These are phyloP conservation scores for Arctostaphylos glauca DNA, from an alignment of 148 eudicot genomes.

Conservation along the genomic window DNA sequence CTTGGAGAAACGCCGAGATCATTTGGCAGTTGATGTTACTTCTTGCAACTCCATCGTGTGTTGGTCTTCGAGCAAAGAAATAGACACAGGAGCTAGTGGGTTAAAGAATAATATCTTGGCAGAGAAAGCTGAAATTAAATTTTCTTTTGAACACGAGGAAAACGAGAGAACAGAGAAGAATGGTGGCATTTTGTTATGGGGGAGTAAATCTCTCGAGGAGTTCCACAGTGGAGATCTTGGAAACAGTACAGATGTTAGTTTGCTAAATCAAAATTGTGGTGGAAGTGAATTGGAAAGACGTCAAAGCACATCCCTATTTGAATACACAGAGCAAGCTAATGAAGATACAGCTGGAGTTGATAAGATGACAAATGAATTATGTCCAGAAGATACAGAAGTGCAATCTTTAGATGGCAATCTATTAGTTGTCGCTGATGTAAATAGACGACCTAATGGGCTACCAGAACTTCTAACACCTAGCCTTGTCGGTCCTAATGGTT, in stretches of 20 bases:
- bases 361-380: background rate
- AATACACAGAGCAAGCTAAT: background rate
- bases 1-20: background rate
- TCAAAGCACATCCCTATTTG: background rate
- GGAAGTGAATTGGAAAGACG: conserved; percentile 3
- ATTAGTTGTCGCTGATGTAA: conserved; percentile 3
- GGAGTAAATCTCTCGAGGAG: conserved; percentile 5
- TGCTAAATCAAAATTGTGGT: background rate
- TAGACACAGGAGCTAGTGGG: conserved; percentile 3
- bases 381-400: conserved; percentile 1
- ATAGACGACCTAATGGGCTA: conserved; percentile 9
- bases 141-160: conserved; percentile 6
- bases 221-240: conserved; percentile 3
- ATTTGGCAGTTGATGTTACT: background rate
- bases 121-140: conserved; percentile 7
- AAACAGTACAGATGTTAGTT: background rate
- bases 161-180: background rate
- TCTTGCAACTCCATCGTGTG: background rate
- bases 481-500: conserved; percentile 10
- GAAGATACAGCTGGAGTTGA: conserved; percentile 3
- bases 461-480: background rate
- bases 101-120: background rate
- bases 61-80: conserved; percentile 2
- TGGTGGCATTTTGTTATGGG: conserved; percentile 2
- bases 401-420: conserved; percentile 4